These are phyloP conservation scores for Magnolia officinalis DNA, from an alignment of 164 flowering plant genomes.

Conservation along the genomic window DNA sequence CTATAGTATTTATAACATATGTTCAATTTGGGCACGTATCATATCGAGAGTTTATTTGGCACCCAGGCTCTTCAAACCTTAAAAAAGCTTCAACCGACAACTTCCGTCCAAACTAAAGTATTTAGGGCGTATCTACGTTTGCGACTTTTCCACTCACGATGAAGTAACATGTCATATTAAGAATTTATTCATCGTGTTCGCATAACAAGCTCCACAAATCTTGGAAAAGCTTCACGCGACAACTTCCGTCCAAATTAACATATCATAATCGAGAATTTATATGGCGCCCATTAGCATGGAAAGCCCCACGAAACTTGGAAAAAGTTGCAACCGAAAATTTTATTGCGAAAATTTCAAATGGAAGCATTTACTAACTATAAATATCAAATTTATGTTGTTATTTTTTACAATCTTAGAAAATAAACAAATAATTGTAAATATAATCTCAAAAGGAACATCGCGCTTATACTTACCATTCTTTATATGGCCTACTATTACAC, in stretches of 20 bases:
- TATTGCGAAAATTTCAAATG: not conserved
- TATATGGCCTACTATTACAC: too few relatives aligned
- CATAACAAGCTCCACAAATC: not conserved
- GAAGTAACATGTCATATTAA: not conserved
- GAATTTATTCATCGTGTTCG: not conserved
- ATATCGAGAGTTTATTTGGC: too few relatives aligned
- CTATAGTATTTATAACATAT: not conserved
- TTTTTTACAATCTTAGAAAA: too few relatives aligned
- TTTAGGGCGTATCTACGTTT: not conserved
- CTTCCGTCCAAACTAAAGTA: not conserved
- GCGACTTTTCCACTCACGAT: not conserved
- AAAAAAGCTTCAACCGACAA: not conserved
- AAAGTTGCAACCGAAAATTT: not conserved
- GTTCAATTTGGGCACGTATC: too few relatives aligned
- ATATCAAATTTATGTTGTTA: too few relatives aligned
- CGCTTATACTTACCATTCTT: not conserved
- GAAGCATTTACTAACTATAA: too few relatives aligned
- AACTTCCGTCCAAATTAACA: not conserved
- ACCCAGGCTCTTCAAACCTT: too few relatives aligned
- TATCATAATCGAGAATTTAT: not conserved
- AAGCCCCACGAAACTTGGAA: not conserved
- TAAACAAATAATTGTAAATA: not conserved
- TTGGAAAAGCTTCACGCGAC: not conserved
- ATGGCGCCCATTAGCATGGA: not conserved
- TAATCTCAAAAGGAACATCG: not conserved